phyloP scores from a whole-genome alignment of 495 filamentous ascomycete species.

The Aspergillus asperescens region DNA sequence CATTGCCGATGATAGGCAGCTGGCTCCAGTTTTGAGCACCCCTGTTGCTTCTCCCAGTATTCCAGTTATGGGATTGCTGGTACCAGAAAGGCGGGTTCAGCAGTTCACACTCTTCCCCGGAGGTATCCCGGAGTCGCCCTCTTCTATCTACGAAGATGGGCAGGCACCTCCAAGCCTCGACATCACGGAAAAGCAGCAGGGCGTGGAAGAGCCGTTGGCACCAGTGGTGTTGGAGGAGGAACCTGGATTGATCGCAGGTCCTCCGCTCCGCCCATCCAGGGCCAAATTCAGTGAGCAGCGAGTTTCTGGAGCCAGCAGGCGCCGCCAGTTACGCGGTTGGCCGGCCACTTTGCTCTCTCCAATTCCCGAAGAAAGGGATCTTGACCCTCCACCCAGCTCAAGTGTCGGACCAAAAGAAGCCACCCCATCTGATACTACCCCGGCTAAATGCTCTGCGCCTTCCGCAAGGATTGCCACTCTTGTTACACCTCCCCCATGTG shows the following conservation, averaged over 20 bases:
- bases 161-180: not conserved
- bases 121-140: not conserved
- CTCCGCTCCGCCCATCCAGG: conserved; percentile 11
- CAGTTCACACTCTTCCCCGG: conserved; percentile 1
- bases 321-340: not conserved
- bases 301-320: not conserved
- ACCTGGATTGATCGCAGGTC: conserved; percentile 5
- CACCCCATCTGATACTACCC: not conserved
- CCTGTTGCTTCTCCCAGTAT: not conserved
- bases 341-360: conserved; percentile 7
- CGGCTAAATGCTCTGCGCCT: not conserved
- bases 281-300: not conserved
- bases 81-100: conserved; percentile 4
- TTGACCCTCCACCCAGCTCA: conserved; percentile 9
- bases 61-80: not conserved
- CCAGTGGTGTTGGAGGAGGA: conserved; percentile 14
- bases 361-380: conserved; percentile 8
- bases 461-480: not conserved
- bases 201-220: conserved; percentile 11
- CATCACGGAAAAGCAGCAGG: not conserved
- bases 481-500: not conserved
- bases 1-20: not conserved
- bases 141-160: conserved; percentile 8
- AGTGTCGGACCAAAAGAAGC: not conserved
- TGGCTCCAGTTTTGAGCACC: conserved; percentile 3